Base-by-base conservation (phyloP, 2,329 filamentous ascomycete genomes). In the Ascochyta clinopodiicola region DNA sequence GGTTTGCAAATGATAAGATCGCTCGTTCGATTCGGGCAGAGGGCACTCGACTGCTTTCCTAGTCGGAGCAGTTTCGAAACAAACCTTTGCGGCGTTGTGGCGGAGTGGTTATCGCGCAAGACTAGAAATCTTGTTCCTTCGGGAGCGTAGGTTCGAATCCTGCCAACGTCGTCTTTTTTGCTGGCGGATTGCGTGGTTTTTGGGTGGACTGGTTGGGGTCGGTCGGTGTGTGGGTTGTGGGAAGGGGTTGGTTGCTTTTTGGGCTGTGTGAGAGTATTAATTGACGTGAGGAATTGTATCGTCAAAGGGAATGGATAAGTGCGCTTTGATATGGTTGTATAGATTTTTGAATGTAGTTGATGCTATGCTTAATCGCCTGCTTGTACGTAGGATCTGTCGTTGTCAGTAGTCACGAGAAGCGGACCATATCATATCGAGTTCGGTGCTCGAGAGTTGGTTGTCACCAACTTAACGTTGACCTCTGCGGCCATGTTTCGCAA, bases 401-500 rank as follows among this genome's bases (percentile, higher is more conserved):
- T 5, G 15, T 10, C 29, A 31, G 12, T 31, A 31, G 9, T 31
- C 29, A 6, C 15, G 4, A 4, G 29, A 10, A 31, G 12, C 29
- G 12, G 12, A 4, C 29, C 29, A 31, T 13, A 15, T 10, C 9
- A 10, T 29, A 29, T 29, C 25, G 25, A 29, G 25, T 29, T 31
- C 12, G 5, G 12, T 15, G 12, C 29, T 15, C 29, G 29, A 31
- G 29, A 31, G 12, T 15, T 31, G 15, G n/a, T 17, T 6, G 17
- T 8, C n/a, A 17, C n/a, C 15, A 3, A 35, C 32, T 35, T 9
- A 35, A 35, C 8, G 32, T 15, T 35, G 32, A 15, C n/a, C 15
- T 38, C 66, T 55, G 39, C 71, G 56, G 17, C 72, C 71, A 39
- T 72, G 65, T 50, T 89, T 90, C 2, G 87, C 88, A 43, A 89